Conservation (phyloP, 495 filamentous ascomycete genomes). For the Hypoxylon rickii region DNA sequence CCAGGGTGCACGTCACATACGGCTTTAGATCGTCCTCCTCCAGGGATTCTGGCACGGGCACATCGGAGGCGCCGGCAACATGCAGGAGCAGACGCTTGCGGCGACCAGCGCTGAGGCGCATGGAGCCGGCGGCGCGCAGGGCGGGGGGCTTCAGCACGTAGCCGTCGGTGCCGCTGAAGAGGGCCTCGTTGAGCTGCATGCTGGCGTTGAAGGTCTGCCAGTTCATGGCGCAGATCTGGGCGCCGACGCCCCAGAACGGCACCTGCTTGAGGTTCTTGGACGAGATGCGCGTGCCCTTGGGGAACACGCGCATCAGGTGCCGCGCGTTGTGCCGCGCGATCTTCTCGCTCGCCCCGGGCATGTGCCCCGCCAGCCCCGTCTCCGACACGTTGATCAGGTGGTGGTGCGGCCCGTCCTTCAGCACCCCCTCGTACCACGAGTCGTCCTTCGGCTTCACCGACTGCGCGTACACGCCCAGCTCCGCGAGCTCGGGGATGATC, state of each 20-base stretch:
- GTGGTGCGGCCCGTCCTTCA: constrained; percentile 54
- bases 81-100: constrained; percentile 45
- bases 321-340: constrained; percentile 55
- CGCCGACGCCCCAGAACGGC: constrained; percentile 58
- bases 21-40: constrained; percentile 49
- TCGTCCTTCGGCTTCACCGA: constrained; percentile 59
- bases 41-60: constrained; percentile 46
- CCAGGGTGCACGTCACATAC: constrained; percentile 58
- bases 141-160: constrained; percentile 59
- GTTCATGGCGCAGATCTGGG: constrained; percentile 61
- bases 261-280: constrained; percentile 56
- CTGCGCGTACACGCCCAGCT: constrained; percentile 60
- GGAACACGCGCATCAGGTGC: constrained; percentile 61
- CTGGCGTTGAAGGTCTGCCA: constrained; percentile 60
- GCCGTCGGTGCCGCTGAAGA: constrained; percentile 57
- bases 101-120: constrained; percentile 39
- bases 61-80: constrained; percentile 55
- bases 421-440: constrained; percentile 51
- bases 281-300: constrained; percentile 61
- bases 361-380: constrained; percentile 46
- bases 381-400: constrained; percentile 64
- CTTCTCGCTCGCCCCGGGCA: constrained; percentile 39
- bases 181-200: constrained; percentile 61
- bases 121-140: constrained; percentile 52
- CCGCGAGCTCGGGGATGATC: constrained; percentile 59